Evolutionary conservation across 2,329 filamentous ascomycete genomes (phyloP).

Genomic region (Pseudopyrenochaeta lycopersici): DNA sequence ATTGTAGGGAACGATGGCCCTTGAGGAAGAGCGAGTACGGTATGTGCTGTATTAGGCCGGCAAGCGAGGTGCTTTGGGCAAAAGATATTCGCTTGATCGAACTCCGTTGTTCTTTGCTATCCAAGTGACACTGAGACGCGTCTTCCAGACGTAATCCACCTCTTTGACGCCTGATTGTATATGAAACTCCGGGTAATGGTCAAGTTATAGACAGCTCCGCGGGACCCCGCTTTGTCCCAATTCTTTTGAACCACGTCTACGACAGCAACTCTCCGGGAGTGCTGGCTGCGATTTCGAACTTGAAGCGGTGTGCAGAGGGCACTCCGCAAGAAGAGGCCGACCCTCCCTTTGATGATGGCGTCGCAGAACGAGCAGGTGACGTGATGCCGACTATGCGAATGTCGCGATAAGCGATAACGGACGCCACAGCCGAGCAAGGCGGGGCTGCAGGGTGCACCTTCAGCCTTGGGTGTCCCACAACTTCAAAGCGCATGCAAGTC

Average conservation of each 20-base stretch:
- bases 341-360: conserved; percentile 16
- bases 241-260: neutral
- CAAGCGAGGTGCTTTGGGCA: no score
- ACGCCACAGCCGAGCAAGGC: conserved; percentile 31
- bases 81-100: no score
- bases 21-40: no score
- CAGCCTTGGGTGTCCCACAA: neutral
- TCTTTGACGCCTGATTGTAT: neutral
- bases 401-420: conserved; percentile 32
- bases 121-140: neutral
- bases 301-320: neutral
- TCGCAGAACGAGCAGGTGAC: conserved; percentile 27
- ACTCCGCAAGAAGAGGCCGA: neutral
- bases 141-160: neutral
- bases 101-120: no score
- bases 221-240: conserved; percentile 3
- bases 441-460: conserved; percentile 12
- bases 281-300: neutral
- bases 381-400: conserved; percentile 15
- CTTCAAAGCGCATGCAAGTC: neutral
- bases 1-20: no score
- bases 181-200: neutral
- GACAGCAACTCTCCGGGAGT: neutral
- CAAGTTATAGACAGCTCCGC: neutral
- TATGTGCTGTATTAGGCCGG: no score